These are phyloP conservation scores for Leccinum boreale DNA, from an alignment of 768 basidiomycete genomes.

Conservation along the genomic window DNA sequence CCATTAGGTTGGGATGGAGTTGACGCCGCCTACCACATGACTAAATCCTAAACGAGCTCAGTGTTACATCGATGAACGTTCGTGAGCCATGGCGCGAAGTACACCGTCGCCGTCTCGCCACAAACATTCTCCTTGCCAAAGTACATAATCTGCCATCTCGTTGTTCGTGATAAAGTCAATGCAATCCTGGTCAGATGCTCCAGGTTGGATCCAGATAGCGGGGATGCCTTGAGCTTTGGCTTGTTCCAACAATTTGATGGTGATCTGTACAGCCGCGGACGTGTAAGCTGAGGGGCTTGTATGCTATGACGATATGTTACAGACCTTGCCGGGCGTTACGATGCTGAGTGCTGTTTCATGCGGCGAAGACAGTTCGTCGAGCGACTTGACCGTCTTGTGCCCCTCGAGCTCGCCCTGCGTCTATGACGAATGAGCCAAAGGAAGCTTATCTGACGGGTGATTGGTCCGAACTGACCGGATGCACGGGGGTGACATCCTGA, in stretches of 20 bases:
- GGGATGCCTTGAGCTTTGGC: conserved; percentile 71
- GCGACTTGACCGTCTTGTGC: conserved; percentile 48
- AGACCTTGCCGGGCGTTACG: conserved; percentile 72
- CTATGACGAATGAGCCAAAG: conserved; percentile 34
- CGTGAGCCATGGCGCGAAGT: conserved; percentile 18
- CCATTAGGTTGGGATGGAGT: neutral
- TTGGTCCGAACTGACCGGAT: conserved; percentile 50
- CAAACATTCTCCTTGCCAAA: conserved; percentile 82
- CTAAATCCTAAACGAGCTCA: neutral
- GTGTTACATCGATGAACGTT: conserved; percentile 23
- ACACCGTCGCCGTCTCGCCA: conserved; percentile 72
- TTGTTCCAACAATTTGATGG: conserved; percentile 61
- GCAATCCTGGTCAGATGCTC: conserved; percentile 70
- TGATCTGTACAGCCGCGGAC: conserved; percentile 48
- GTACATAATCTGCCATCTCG: conserved; percentile 60
- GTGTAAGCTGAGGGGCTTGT: neutral
- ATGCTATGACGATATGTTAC: neutral
- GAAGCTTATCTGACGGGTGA: neutral
- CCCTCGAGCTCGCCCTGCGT: conserved; percentile 72
- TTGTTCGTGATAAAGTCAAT: conserved; percentile 62
- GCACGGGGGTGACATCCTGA: conserved; percentile 66
- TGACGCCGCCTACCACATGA: neutral
- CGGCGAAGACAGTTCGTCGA: conserved; percentile 58
- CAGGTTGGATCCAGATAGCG: conserved; percentile 87
- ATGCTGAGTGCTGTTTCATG: conserved; percentile 71